Percentiles rank a stretch among this genome's conserved stretches.
Evolutionary conservation across 2,329 filamentous ascomycete genomes (phyloP).

Genomic region (Cadophora sp.): DNA sequence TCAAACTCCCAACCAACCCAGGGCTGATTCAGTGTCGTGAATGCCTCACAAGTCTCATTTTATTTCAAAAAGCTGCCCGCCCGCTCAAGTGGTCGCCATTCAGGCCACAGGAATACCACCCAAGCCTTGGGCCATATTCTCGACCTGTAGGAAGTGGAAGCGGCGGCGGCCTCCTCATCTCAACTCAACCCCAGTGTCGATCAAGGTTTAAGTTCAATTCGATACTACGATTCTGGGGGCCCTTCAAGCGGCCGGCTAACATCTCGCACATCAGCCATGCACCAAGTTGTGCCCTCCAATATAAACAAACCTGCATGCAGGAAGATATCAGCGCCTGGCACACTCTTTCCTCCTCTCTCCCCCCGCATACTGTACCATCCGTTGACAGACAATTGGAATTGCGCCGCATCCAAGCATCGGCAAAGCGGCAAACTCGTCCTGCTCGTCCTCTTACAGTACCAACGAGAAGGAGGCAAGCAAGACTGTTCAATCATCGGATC

Average conservation of each 20-base stretch:
- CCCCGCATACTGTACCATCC: neutral
- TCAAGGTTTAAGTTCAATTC: neutral
- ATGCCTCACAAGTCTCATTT: conserved; percentile 8
- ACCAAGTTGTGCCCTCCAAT: neutral
- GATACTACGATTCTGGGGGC: neutral
- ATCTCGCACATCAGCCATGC: neutral
- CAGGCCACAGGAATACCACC: neutral
- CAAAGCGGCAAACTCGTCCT: conserved; percentile 14
- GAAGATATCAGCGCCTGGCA: neutral
- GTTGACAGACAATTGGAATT: neutral
- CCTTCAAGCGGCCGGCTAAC: neutral
- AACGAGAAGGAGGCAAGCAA: too few relatives aligned
- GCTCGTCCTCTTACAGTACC: too few relatives aligned
- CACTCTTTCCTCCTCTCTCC: neutral
- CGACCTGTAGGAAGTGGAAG: neutral
- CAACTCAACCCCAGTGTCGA: neutral
- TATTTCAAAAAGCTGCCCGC: neutral
- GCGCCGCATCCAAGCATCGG: conserved; percentile 10
- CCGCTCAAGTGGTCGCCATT: conserved; percentile 6
- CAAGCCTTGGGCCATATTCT: neutral
- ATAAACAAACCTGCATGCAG: conserved; percentile 13
- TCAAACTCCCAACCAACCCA: neutral
- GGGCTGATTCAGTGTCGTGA: neutral
- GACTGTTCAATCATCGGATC: neutral
- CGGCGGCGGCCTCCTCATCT: neutral